Conservation (phyloP, 768 basidiomycete species). For the Rhizopogon roseolus region DNA sequence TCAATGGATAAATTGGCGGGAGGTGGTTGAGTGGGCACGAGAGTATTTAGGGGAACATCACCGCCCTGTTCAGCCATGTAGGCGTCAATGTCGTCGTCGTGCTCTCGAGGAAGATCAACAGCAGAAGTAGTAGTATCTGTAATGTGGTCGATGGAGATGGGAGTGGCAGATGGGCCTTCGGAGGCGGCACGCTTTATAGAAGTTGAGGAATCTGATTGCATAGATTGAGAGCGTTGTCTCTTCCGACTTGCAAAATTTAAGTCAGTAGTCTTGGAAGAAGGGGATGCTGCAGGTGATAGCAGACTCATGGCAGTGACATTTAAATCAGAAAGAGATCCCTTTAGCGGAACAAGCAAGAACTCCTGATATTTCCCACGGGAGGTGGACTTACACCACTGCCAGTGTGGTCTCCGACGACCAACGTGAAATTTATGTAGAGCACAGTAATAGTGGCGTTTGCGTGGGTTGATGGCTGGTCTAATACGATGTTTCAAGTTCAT, state of each 20-base stretch:
- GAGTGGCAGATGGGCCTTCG: slow-evolving; percentile 49
- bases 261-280: slow-evolving; percentile 36
- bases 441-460: no score
- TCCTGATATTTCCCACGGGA: neutral
- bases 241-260: slow-evolving; percentile 40
- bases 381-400: neutral
- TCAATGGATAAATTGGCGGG: slow-evolving; percentile 16
- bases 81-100: slow-evolving; percentile 65
- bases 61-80: slow-evolving; percentile 62
- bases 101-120: slow-evolving; percentile 29
- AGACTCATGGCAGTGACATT: slow-evolving; percentile 47
- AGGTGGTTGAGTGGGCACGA: slow-evolving; percentile 18
- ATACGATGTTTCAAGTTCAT: no score
- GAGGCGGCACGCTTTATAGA: slow-evolving; percentile 80
- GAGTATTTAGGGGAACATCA: slow-evolving; percentile 11
- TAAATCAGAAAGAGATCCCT: slow-evolving; percentile 2
- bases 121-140: slow-evolving; percentile 34
- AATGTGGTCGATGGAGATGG: slow-evolving; percentile 16
- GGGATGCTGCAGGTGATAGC: slow-evolving; percentile 37
- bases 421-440: no score
- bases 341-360: neutral
- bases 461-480: no score
- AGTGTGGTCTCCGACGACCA: no score
- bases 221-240: slow-evolving; percentile 71
- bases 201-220: slow-evolving; percentile 69